A percentile compares a stretch with the other conserved stretches of the same genome.
These are phyloP conservation scores for Cephalotrichum gorgonifer DNA, from an alignment of 2,329 filamentous ascomycete genomes.

Conservation along the genomic window DNA sequence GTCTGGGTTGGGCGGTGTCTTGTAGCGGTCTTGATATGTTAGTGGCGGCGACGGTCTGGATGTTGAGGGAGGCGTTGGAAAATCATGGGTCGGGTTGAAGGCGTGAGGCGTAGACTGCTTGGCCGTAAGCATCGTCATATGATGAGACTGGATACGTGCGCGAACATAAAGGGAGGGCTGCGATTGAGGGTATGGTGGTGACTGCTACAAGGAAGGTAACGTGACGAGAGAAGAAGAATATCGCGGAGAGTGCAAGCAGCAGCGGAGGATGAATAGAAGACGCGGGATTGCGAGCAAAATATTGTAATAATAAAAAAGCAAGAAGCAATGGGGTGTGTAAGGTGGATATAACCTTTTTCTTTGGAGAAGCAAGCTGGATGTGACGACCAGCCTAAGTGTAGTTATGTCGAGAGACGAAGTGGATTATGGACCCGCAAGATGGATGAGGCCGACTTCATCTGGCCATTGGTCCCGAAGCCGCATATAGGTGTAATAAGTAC, in stretches of 20 bases:
- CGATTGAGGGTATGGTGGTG: constrained; percentile 6
- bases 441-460: constrained; percentile 9
- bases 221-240: constrained; percentile 10
- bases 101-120: constrained; percentile 49
- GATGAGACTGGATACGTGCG: constrained; percentile 17
- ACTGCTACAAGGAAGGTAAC: constrained; percentile 7
- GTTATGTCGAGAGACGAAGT: constrained; percentile 16
- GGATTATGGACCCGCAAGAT: constrained; percentile 6
- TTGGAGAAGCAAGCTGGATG: constrained; percentile 28
- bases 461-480: constrained; percentile 7
- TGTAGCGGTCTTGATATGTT: constrained; percentile 36
- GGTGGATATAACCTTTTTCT: constrained; percentile 26
- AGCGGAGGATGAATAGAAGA: constrained; percentile 7
- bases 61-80: constrained; percentile 46
- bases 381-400: constrained; percentile 34
- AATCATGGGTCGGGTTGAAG: constrained; percentile 52
- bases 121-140: constrained; percentile 42
- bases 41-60: constrained; percentile 45
- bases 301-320: not conserved
- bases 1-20: constrained; percentile 25
- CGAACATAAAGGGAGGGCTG: constrained; percentile 14
- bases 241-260: constrained; percentile 12
- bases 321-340: not conserved
- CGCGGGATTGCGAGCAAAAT: not conserved
- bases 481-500: constrained; percentile 3